These are phyloP conservation scores for Periglandula ipomoeae DNA, from an alignment of 2,329 filamentous ascomycete genomes.

Conservation along the genomic window DNA sequence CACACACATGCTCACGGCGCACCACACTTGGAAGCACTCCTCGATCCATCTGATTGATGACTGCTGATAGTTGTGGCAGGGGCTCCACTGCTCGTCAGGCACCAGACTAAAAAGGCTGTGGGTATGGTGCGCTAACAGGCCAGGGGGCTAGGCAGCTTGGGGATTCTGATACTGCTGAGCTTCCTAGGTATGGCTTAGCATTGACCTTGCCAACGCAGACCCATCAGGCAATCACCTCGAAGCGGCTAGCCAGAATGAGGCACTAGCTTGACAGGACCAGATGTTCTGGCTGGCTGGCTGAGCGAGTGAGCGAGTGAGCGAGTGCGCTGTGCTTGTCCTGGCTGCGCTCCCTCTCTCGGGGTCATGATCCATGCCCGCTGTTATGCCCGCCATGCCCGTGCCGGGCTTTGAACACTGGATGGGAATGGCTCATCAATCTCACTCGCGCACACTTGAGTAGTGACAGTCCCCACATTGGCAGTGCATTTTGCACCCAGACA, in stretches of 20 bases:
- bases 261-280: too few species aligned
- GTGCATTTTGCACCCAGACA: background rate
- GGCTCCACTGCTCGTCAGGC: constrained; percentile 4
- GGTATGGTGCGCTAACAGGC: background rate
- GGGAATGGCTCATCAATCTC: background rate
- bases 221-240: too few species aligned
- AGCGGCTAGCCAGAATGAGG: too few species aligned
- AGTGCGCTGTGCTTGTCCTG: background rate
- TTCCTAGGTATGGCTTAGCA: background rate
- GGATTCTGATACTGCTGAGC: background rate
- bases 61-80: background rate
- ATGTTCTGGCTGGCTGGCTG: too few species aligned
- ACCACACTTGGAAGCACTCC: background rate
- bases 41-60: background rate
- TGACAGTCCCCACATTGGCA: background rate
- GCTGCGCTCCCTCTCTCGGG: background rate
- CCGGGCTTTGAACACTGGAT: background rate
- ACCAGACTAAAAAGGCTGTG: constrained; percentile 3
- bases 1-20: background rate
- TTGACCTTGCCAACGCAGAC: too few species aligned
- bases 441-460: background rate
- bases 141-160: background rate
- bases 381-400: background rate
- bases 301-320: too few species aligned
- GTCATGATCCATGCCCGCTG: too few species aligned